These are phyloP conservation scores for Hanseniaspora gamundiae DNA, from an alignment of 1,139 yeast species.

Conservation along the genomic window DNA sequence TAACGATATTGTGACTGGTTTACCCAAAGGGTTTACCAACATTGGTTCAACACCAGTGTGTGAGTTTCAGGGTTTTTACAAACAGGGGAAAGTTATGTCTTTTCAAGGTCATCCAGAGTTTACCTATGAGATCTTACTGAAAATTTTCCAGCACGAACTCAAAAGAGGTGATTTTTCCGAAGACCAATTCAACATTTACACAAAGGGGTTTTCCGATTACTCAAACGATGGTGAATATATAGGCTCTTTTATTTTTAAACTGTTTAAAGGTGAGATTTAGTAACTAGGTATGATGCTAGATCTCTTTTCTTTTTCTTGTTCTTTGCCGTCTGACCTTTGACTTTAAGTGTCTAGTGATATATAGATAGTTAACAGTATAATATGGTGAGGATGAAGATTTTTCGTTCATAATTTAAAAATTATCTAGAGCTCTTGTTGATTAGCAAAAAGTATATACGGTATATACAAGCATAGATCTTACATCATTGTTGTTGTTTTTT, in stretches of 20 bases:
- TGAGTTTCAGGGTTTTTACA: conserved; percentile 48
- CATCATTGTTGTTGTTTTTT: no score
- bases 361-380: no score
- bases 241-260: conserved; percentile 11
- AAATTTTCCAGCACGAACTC: conserved; percentile 10
- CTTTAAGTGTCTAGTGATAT: no score
- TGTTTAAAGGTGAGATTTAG: conserved; percentile 9
- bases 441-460: no score
- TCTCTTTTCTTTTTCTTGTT: no score
- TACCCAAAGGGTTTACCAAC: conserved; percentile 33
- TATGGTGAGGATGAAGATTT: no score
- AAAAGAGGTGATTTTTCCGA: not conserved
- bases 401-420: no score
- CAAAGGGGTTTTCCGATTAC: conserved; percentile 7
- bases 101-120: conserved; percentile 93
- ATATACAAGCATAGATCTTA: no score
- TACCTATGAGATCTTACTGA: conserved; percentile 28
- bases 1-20: conserved; percentile 49
- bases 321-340: no score
- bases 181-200: conserved; percentile 4
- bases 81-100: conserved; percentile 38
- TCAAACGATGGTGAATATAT: conserved; percentile 12
- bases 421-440: no score
- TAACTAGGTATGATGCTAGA: not conserved
- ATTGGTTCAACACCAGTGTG: conserved; percentile 47